Base-by-base conservation (phyloP, 257 asterid species). In the Fraxinus excelsior region DNA sequence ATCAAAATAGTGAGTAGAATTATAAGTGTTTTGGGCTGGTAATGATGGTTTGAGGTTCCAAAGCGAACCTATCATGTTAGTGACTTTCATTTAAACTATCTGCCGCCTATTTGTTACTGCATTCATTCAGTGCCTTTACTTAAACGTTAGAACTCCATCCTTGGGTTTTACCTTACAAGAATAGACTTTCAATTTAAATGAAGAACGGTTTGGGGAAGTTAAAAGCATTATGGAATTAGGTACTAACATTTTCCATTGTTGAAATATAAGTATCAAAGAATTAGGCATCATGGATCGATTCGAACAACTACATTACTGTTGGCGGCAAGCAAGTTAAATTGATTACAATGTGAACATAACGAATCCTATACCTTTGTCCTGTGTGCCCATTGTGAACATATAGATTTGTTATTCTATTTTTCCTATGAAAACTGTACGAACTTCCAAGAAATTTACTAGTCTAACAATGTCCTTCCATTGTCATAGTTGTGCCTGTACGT, bases 321-420 rank as follows among this genome's bases (percentile, higher is more conserved):
- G 11, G 3, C 11, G 4, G 21, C 10, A 56, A 56, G 21, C 65
- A 56, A 7, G 65, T 56, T 19, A 53, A n/a, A 56, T 6, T 2
- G 72, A 69, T 32, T 44, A 29, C 31, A 38, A 35, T 19, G 49
- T 14, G 40, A 38, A 46, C 4, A 76, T 76, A 28, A 66, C 46
- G 79, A 80, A 68, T 73, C 78, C 80, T 26, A 78, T 65, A 10
- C 51, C 38, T 80, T 76, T 79, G 81, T 76, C 80, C 35, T 71
- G 64, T 32, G 2, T 28, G 68, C 74, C 72, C 79, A 78, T 70
- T 38, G 53, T 51, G 38, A 13, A 66, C 76, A 75, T 75, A 75
- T 79, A 77, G 3, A n/a, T n/a, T 19, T 56, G 65, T 56, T 56
- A 56, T 56, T n/a, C 65, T 7, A 19, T 56, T 56, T 56, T 56